Evolutionary conservation across 129 eudicot species (phyloP), one percentile per base, ranked within the genome.

Genomic region (Artemisia argyi): DNA sequence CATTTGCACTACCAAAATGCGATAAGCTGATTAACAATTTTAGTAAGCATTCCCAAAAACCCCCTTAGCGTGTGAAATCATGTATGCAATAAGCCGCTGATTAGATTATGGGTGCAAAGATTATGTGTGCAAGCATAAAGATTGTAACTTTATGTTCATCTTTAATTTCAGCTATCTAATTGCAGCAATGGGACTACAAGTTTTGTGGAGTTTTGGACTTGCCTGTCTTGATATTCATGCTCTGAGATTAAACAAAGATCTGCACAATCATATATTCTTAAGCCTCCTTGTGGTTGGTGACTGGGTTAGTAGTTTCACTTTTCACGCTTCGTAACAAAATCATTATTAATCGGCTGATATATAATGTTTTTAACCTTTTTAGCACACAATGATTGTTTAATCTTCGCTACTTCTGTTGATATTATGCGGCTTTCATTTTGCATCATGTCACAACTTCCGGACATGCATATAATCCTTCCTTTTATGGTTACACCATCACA

Each of bases 101-200:
- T 2, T 11, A 14, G 18, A 4, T 24, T 3, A 52, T 54, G 30
- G 17, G 11, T 3, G 30, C 17, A 7, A 13, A 32, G 47, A 4
- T 53, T 24, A 35, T 1, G 5, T 28, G 3, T 58, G 1, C 15
- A 14, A 39, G 32, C 14, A 42, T 48, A 55, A 76, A 15, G 19
- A 56, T 13, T 76, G 67, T 74, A 55, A 77, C 73, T 80, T 66
- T n/a, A 14, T 4, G 7, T 22, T 24, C 11, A 20, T 44, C 54
- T 72, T 70, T 60, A 66, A 35, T 64, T 81, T 82, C 95, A 91
- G 96, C 85, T 91, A 86, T 79, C 79, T 91, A 81, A 79, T 88
- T 63, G 96, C 96, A 67, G 85, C 92, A 58, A 91, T 91, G 97
- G 97, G 92, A 28, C 84, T 91, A 53, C 84, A 84, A 75, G 85